Evolutionary conservation across 2,329 filamentous ascomycete species (phyloP), one percentile per base, ranked within the genome.

Genomic region (Lasiodiplodia theobromae): DNA sequence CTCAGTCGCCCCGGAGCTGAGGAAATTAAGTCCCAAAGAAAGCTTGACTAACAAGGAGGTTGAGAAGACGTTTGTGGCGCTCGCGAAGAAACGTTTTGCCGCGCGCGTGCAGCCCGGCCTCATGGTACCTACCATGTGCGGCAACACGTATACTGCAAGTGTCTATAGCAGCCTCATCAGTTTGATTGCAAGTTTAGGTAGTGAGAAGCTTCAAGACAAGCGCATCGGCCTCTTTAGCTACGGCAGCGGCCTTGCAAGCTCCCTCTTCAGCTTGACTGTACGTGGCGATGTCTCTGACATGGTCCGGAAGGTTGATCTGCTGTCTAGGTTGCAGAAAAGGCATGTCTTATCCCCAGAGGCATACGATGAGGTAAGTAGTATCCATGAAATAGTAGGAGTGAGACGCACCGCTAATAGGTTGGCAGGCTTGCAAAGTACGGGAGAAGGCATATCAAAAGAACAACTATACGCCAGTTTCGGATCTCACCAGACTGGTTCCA

Each of bases 71-170:
- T 86, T 86, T 76, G 82, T 85, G 78, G 81, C 73, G 47, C 80
- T 86, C 23, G 67, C 83, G 52, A 85, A 85, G 82, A 85, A 85
- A 80, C 80, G 83, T 58, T 85, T 85, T 73, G 80, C 79, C 57
- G 70, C 78, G 63, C 83, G 83, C 70, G 84, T 86, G 47, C 82
- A 85, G 78, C 84, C 84, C 28, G 76, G 80, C 69, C 82, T 85
- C 71, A 75, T 83, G 71, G 81, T 85, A 28, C 84, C 84, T 8
- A 86, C 84, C 71, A 81, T 82, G 79, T 86, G 84, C 78, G 84
- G 84, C 67, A 86, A 86, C 82, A 86, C 86, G 84, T 86, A 86
- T 81, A 84, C 81, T 71, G 84, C 81, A 34, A 84, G 82, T 69
- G 83, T 86, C 66, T 86, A 85, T 77, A 80, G 79, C 69, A 84